A percentile compares a stretch with the other conserved stretches of the same genome.
These are phyloP conservation scores for Candida namnaoensis DNA, from an alignment of 805 yeast genomes.

Conservation along the genomic window DNA sequence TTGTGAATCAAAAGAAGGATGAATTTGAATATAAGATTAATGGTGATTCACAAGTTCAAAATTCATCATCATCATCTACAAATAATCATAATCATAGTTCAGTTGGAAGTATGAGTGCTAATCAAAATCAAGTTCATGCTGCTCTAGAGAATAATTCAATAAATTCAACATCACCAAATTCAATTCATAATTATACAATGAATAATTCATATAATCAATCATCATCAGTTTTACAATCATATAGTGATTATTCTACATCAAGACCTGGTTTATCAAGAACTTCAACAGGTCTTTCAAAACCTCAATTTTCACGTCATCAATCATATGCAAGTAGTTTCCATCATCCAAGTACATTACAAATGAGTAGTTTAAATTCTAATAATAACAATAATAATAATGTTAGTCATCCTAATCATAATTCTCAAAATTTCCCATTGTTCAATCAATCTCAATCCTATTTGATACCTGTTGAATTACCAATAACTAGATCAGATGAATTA, in stretches of 20 bases:
- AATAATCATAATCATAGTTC: not conserved
- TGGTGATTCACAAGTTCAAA: not conserved
- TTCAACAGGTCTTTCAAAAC: constrained; percentile 11
- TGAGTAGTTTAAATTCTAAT: too few species aligned
- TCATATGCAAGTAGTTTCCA: constrained; percentile 8
- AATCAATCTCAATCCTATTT: constrained; percentile 2
- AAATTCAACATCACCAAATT: constrained; percentile 9
- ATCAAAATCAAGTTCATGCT: not conserved
- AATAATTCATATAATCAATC: constrained; percentile 1
- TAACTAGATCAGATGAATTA: constrained; percentile 15
- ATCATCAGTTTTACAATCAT: not conserved
- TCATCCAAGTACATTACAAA: too few species aligned
- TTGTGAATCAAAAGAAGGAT: constrained; percentile 39
- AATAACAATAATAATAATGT: not conserved
- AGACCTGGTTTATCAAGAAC: constrained; percentile 17
- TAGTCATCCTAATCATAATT: not conserved
- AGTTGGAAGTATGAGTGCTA: too few species aligned
- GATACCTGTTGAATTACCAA: constrained; percentile 16
- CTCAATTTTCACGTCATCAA: constrained; percentile 8
- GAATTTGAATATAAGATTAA: constrained; percentile 25
- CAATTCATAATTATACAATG: not conserved
- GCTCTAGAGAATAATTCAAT: not conserved
- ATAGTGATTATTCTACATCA: constrained; percentile 5
- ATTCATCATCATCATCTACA: not conserved
- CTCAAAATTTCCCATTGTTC: not conserved